Evolutionary conservation across 2,329 filamentous ascomycete species (phyloP).

Genomic region (Clathrospora elynae): DNA sequence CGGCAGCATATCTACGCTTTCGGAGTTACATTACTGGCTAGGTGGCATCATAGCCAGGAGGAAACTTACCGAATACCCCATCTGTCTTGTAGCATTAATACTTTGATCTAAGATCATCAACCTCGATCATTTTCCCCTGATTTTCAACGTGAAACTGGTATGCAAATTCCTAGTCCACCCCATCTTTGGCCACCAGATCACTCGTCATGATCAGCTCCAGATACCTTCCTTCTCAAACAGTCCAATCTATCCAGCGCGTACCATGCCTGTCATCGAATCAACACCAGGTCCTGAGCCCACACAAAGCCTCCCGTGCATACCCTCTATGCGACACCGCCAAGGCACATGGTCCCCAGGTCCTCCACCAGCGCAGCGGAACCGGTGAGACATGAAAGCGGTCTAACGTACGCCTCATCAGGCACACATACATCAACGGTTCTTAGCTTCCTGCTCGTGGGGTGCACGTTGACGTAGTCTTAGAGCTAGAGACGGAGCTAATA

Average conservation of each 20-base stretch:
- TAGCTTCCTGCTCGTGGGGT: constrained; percentile 4
- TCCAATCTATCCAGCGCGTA: not conserved
- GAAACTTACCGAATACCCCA: constrained; percentile 29
- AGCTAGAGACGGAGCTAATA: constrained; percentile 12
- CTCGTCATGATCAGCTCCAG: not conserved
- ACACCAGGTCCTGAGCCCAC: constrained; percentile 4
- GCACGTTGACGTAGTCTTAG: constrained; percentile 20
- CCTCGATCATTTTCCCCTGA: not conserved
- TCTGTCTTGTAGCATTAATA: constrained; percentile 27
- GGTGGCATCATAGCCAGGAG: constrained; percentile 28
- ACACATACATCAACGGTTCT: constrained; percentile 8
- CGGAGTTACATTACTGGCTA: constrained; percentile 26
- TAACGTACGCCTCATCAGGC: constrained; percentile 9
- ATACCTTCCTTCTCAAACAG: not conserved
- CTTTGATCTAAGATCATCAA: constrained; percentile 24
- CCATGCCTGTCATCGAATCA: not conserved
- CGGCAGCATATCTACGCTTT: constrained; percentile 24
- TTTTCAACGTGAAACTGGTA: constrained; percentile 15
- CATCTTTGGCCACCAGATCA: not conserved
- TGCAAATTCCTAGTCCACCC: not conserved
- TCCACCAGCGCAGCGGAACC: constrained; percentile 8
- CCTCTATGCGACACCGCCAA: constrained; percentile 10
- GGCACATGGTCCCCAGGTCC: constrained; percentile 4
- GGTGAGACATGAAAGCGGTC: constrained; percentile 5
- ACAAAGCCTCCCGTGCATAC: constrained; percentile 15